phyloP scores from a whole-genome alignment of 805 yeast species.

The Blastobotrys muscicola region DNA sequence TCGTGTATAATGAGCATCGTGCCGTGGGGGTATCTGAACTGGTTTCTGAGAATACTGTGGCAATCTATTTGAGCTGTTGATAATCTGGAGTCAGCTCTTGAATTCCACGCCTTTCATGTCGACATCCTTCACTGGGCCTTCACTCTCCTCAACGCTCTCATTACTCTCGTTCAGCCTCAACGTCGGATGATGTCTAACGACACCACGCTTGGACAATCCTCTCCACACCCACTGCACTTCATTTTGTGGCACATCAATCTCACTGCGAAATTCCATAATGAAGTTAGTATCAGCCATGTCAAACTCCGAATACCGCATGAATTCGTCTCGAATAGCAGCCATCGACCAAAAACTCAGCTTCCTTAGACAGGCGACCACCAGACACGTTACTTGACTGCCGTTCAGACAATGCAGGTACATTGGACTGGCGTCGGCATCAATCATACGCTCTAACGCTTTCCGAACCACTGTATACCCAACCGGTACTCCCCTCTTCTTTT shows the following conservation, averaged over 20 bases:
- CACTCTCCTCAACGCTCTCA: too few relatives aligned
- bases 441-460: conserved; percentile 48
- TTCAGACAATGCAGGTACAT: conserved; percentile 78
- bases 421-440: conserved; percentile 55
- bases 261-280: conserved; percentile 69
- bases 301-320: conserved; percentile 62
- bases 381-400: conserved; percentile 80
- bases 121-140: too few relatives aligned
- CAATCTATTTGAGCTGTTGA: too few relatives aligned
- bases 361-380: conserved; percentile 78
- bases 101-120: too few relatives aligned
- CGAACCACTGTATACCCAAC: conserved; percentile 55
- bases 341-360: conserved; percentile 82
- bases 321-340: conserved; percentile 80
- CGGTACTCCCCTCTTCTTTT: conserved; percentile 78
- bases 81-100: too few relatives aligned
- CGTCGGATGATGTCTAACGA: conserved; percentile 48
- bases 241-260: conserved; percentile 43
- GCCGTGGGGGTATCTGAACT: too few relatives aligned
- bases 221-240: conserved; percentile 59
- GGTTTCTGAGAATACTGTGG: too few relatives aligned
- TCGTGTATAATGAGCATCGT: too few relatives aligned
- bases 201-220: conserved; percentile 46
- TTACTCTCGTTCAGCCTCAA: conserved; percentile 13
- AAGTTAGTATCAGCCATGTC: conserved; percentile 77